Evolutionary conservation across 78 protist genomes (phyloP), one percentile per base, ranked within the genome.

Genomic region (Speleostelium caveatum): DNA sequence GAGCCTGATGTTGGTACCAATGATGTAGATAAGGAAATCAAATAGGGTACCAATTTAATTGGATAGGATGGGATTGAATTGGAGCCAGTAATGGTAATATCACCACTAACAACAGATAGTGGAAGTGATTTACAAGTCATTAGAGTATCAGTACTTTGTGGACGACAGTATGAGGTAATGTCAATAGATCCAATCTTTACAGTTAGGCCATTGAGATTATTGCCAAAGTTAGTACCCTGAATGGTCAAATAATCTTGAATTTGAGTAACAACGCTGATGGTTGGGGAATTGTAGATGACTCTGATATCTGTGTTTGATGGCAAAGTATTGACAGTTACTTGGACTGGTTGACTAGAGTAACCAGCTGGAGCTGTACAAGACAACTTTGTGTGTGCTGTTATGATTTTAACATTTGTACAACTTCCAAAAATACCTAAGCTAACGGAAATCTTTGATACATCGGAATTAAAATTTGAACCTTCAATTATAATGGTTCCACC

Each of bases 401-500:
- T 12, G 14, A 58, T 2, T 10, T 30, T n/a, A 2, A 74, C 10
- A 0, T 21, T 24, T 16, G 35, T 10, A 33, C 71, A 58, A 24
- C 41, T 12, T 17, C n/a, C 39, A 39, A 53, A 53, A 7, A 22
- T 39, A 42, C 77, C 91, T 26, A 69, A 30, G 17, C 21, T 14
- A 41, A 68, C 69, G 1, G 14, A 1, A 24, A 74, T 74, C 1
- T 38, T 22, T 1, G 49, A 14, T 1, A 42, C 28, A 26, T 59
- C 53, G 3, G 5, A 32, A 7, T 41, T 38, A 30, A 83, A 83
- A 35, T 83, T 53, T 17, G 0, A 14, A 39, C 91, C 91, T 33
- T 51, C 42, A 21, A 83, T 68, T 6, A 63, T 59, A 0, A 83
- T 17, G 14, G 4, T 49, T 10, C 86, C 73, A 62, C 86, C 86